Base-by-base conservation (phyloP, 257 asterid species). In the Coffea eugenioides region DNA sequence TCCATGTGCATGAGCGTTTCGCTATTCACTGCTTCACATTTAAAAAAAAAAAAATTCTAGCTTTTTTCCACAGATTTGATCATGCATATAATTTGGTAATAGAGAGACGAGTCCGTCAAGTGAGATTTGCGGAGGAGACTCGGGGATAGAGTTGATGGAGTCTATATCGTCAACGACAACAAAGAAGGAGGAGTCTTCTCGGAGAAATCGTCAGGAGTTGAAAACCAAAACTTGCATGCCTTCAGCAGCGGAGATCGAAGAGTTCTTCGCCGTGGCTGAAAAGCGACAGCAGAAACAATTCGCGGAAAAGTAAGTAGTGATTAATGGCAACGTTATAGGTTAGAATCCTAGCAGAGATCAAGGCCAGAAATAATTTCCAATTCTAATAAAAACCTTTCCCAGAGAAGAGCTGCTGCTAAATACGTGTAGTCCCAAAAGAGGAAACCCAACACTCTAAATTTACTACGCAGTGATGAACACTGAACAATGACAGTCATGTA, bases 251-350 rank as follows among this genome's bases (percentile, higher is more conserved):
- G 98, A 93, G 86, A 79, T 95, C 39, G 96, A 93, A 79, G 98
- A 91, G 73, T 92, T 95, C 82, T 95, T 95, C 86, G 43, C 93
- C 71, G 89, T 79, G 66, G 91, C 91, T 7, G 99, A 93, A 83
- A 93, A 91, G 89, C 80, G 65, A 78, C 90, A 93, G 82, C 94
- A 87, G 69, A 80, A 92, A 79, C 93, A 88, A 73, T 93, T 93
- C 72, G 74, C 83, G 23, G 97, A 93, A 80, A 93, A 93, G 98
- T 95, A 81, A 86, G 98, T 87, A 78, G 46, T 61, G 51, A 18
- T 12, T 6, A 7, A 39, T 2, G 43, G 43, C 4, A 39, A 39
- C 43, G 43, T 39, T 39, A 39, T 39, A 39, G 43, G 43, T 39
- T 39, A 39, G 43, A 39, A 4, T 39, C 4, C 43, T n/a, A 25